Conservation (phyloP, 2,329 filamentous ascomycete genomes). For the Aurifilum marmelostoma region DNA sequence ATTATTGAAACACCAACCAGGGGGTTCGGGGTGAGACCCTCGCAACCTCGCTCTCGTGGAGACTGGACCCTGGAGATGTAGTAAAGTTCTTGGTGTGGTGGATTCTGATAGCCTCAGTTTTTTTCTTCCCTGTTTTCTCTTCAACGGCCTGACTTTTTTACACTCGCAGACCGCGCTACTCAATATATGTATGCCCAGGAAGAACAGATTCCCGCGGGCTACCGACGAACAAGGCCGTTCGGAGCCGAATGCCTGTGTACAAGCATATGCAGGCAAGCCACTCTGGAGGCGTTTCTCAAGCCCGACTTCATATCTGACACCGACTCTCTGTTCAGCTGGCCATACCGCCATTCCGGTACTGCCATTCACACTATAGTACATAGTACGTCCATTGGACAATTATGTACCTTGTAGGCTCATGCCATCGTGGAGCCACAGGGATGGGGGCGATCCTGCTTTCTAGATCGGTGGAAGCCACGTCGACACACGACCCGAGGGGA, state of each 20-base stretch:
- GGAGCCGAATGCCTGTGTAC: neutral
- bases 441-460: neutral
- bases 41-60: neutral
- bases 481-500: conserved; percentile 3
- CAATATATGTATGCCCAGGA: neutral
- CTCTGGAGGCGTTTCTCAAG: too few species aligned
- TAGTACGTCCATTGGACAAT: neutral
- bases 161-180: neutral
- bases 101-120: neutral
- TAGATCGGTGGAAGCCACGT: neutral
- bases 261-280: neutral
- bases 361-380: too few species aligned
- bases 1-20: neutral
- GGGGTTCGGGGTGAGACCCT: too few species aligned
- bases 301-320: neutral
- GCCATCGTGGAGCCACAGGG: conserved; percentile 3
- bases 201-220: neutral
- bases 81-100: neutral
- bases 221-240: neutral
- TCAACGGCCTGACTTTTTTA: neutral
- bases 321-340: conserved; percentile 7
- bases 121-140: neutral
- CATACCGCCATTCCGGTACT: conserved; percentile 11
- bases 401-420: neutral
- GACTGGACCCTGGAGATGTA: neutral